Base-by-base conservation (phyloP, 768 basidiomycete genomes). In the Lentinula aciculospora region DNA sequence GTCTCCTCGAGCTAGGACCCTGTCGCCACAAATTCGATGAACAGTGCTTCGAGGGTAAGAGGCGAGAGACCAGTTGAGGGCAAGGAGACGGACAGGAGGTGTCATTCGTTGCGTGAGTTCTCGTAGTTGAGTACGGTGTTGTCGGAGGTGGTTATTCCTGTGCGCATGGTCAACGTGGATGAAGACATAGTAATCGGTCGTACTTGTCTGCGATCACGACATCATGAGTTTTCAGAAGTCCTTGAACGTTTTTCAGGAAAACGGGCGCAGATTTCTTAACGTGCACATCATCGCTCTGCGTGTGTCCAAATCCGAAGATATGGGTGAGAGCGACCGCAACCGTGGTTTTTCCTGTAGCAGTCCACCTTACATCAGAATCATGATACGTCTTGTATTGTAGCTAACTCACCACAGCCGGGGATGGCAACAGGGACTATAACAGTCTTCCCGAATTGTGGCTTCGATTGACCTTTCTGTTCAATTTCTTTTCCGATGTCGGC, bases 191-290 rank as follows among this genome's bases (percentile, higher is more conserved):
- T 42, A 8, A 47, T 39, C 61, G 17, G 56, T 71, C 85, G 53
- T 63, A 93, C 94, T 91, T 92, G 71, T 98, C 97, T 27, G 95
- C 94, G 60, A 92, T 91, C 23, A 98, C 95, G 0, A 98, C 83
- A 58, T 89, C 79, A 50, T 89, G 73, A 0, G 68, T 75, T 54
- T 80, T 67, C 25, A 98, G 74, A 1, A 89, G 76, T 0, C 74
- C 67, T 13, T 72, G 65, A 37, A 97, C 89, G 58, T 91, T 94
- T 67, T 76, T 84, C 55, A 92, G 66, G 68, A 96, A 96, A 2
- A 68, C 60, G 0, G 85, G 77, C 0, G 78, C 92, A 1, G 88
- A 53, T 68, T 87, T 93, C 73, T 94, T 98, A 36, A 69, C 79
- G 39, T 77, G 74, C 3, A 98, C 80, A 65, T 98, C 92, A 68